These are phyloP conservation scores for Aspergillus conjunctus DNA, from an alignment of 495 filamentous ascomycete genomes.

Conservation along the genomic window DNA sequence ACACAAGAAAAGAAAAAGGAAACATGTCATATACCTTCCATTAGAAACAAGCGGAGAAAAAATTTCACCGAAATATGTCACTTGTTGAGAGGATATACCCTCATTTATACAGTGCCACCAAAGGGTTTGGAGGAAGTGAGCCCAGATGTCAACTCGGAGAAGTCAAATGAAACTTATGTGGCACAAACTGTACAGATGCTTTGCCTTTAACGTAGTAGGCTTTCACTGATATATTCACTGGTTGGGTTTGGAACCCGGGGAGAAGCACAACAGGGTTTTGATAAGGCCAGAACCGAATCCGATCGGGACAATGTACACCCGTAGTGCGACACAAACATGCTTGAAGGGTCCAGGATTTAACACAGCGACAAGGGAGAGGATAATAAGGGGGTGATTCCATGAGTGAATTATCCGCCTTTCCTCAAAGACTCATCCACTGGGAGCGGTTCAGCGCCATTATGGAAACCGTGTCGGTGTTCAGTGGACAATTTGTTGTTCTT, in stretches of 20 bases:
- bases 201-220: slow-evolving; percentile 10
- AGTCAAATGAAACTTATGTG: slow-evolving; percentile 13
- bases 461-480: slow-evolving; percentile 31
- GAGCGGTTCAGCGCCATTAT: slow-evolving; percentile 40
- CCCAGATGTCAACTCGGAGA: slow-evolving; percentile 9
- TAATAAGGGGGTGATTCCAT: background rate
- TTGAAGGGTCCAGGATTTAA: background rate
- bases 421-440: slow-evolving; percentile 53
- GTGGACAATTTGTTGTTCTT: slow-evolving; percentile 40
- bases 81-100: slow-evolving; percentile 21
- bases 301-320: background rate
- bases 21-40: slow-evolving; percentile 30
- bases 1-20: slow-evolving; percentile 23
- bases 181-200: slow-evolving; percentile 23
- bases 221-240: slow-evolving; percentile 3
- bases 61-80: slow-evolving; percentile 25
- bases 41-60: slow-evolving; percentile 25
- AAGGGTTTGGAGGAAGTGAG: slow-evolving; percentile 12
- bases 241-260: background rate
- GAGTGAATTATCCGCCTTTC: slow-evolving; percentile 48
- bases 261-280: background rate
- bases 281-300: background rate
- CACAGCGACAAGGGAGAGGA: background rate
- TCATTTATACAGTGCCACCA: slow-evolving; percentile 30
- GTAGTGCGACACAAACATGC: background rate